phyloP scores from a whole-genome alignment of 2,329 filamentous ascomycete genomes.

The Zalaria sp. region DNA sequence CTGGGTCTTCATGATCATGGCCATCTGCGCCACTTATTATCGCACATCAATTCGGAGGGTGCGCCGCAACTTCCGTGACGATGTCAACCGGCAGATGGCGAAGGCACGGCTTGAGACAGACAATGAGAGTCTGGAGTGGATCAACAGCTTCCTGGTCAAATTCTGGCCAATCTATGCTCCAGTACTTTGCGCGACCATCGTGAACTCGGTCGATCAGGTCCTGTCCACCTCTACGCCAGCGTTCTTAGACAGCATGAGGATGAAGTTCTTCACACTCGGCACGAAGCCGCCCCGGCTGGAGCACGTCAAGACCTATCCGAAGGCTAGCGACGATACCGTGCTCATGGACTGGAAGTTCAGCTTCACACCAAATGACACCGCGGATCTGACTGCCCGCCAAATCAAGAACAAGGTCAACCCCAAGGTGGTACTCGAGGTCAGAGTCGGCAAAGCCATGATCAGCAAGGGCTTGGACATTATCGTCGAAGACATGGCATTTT shows the following conservation, averaged over 20 bases:
- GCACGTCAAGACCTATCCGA: constrained; percentile 96
- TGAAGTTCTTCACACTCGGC: constrained; percentile 87
- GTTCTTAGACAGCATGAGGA: constrained; percentile 83
- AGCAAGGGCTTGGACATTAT: constrained; percentile 96
- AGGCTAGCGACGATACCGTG: constrained; percentile 85
- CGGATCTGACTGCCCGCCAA: constrained; percentile 81
- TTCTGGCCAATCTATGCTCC: constrained; percentile 99
- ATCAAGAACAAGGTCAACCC: constrained; percentile 94
- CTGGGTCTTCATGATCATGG: constrained; percentile 91
- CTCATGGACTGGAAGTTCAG: constrained; percentile 99
- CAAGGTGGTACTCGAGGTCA: constrained; percentile 88
- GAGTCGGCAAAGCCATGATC: constrained; percentile 88
- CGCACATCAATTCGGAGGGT: constrained; percentile 87
- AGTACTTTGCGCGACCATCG: constrained; percentile 79
- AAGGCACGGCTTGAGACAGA: constrained; percentile 82
- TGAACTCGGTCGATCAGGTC: constrained; percentile 91
- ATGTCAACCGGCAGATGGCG: constrained; percentile 76
- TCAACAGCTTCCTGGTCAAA: constrained; percentile 95
- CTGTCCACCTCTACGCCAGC: constrained; percentile 81
- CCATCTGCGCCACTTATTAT: constrained; percentile 86
- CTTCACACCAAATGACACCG: constrained; percentile 89
- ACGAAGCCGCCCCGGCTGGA: constrained; percentile 93
- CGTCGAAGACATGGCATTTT: constrained; percentile 94
- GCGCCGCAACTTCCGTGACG: constrained; percentile 89
- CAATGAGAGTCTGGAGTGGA: constrained; percentile 90